Evolutionary conservation across 371 early-diverging fungal genomes (phyloP).

Genomic region (Mortierella sp.): DNA sequence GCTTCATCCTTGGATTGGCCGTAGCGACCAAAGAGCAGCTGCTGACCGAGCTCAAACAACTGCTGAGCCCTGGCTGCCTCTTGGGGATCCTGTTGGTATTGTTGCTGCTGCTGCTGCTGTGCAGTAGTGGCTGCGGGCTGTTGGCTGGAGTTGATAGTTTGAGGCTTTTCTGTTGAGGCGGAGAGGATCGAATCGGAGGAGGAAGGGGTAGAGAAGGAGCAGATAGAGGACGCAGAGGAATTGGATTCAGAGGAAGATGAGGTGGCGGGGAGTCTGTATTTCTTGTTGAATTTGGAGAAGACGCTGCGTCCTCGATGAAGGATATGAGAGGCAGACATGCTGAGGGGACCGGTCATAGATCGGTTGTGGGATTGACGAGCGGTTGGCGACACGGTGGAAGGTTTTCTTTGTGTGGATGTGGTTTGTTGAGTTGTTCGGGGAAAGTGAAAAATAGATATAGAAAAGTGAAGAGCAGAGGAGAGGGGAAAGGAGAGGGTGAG

Average conservation of each 20-base stretch:
- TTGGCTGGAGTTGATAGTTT: no score
- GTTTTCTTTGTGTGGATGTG: constrained; percentile 31
- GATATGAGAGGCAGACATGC: constrained; percentile 45
- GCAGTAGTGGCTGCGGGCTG: constrained; percentile 15
- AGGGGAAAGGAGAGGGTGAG: neutral
- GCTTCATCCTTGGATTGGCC: constrained; percentile 59
- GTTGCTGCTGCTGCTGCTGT: neutral
- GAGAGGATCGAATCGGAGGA: constrained; percentile 33
- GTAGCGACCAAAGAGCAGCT: constrained; percentile 70
- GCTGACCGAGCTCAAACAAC: constrained; percentile 63
- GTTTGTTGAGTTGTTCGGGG: constrained; percentile 37
- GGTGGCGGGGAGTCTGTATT: constrained; percentile 37
- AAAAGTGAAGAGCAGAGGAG: neutral
- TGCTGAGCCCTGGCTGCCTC: constrained; percentile 34
- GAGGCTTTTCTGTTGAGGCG: constrained; percentile 7
- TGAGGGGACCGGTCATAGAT: constrained; percentile 14
- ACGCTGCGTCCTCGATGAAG: constrained; percentile 50
- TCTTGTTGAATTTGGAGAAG: constrained; percentile 54
- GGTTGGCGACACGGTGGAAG: constrained; percentile 10
- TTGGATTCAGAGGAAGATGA: constrained; percentile 21
- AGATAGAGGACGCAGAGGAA: constrained; percentile 33
- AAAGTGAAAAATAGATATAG: constrained; percentile 17
- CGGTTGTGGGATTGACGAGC: constrained; percentile 15
- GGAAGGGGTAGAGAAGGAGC: constrained; percentile 33
- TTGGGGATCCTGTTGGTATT: constrained; percentile 15